These are phyloP conservation scores for Parastagonospora nodorum DNA, from an alignment of 2,329 filamentous ascomycete genomes.

Conservation along the genomic window DNA sequence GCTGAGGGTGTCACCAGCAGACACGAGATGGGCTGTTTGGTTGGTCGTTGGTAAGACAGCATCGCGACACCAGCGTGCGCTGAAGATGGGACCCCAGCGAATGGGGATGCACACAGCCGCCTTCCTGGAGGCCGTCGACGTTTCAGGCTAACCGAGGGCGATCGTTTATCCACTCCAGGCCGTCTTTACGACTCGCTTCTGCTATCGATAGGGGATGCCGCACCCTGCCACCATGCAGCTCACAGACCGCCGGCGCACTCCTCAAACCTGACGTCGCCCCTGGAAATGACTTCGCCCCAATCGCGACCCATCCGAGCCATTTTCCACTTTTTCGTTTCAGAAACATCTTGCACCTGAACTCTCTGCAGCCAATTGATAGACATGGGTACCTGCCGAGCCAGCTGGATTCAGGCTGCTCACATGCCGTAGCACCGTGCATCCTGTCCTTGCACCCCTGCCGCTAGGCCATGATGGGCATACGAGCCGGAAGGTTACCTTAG, in stretches of 20 bases:
- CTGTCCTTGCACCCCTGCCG: constrained; percentile 18
- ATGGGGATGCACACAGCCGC: constrained; percentile 16
- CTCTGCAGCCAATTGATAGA: constrained; percentile 26
- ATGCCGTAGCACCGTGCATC: constrained; percentile 28
- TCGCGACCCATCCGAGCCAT: constrained; percentile 18
- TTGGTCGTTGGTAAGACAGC: constrained; percentile 17
- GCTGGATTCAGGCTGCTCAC: constrained; percentile 13
- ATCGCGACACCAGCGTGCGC: constrained; percentile 16
- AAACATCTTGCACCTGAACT: constrained; percentile 30
- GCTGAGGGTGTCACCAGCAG: constrained; percentile 10
- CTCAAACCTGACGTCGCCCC: constrained; percentile 25
- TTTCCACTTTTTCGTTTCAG: constrained; percentile 36
- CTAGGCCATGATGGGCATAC: constrained; percentile 30
- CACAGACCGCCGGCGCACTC: constrained; percentile 17
- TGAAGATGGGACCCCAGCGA: constrained; percentile 18
- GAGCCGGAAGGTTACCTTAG: constrained; percentile 23
- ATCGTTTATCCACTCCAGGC: constrained; percentile 24
- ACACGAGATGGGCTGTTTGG: constrained; percentile 13
- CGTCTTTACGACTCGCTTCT: constrained; percentile 9
- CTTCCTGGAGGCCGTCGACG: constrained; percentile 10
- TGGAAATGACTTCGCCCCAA: constrained; percentile 22
- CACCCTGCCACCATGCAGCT: constrained; percentile 12
- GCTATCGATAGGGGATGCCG: constrained; percentile 33
- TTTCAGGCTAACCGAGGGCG: constrained; percentile 30
- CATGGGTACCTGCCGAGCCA: constrained; percentile 33